Evolutionary conservation across 129 eudicot species (phyloP).

Genomic region (Saussurea involucrata): DNA sequence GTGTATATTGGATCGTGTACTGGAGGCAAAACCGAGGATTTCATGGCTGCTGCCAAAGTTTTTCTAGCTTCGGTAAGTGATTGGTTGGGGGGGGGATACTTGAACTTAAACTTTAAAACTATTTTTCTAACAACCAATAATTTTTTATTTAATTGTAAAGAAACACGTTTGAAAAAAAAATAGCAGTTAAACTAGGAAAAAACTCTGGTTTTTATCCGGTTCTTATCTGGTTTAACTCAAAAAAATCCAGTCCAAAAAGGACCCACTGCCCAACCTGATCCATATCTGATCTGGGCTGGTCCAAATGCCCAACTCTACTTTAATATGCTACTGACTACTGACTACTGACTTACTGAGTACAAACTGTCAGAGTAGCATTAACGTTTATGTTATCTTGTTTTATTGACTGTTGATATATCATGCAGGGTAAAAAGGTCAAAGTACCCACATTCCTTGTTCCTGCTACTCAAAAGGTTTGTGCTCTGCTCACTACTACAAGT

Average conservation of each 20-base stretch:
- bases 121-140: no score
- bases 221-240: no score
- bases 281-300: no score
- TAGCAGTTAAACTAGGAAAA: no score
- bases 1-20: slow-evolving; percentile 99
- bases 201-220: no score
- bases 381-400: not conserved
- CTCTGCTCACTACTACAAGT: not conserved
- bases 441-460: slow-evolving; percentile 98
- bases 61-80: slow-evolving; percentile 66
- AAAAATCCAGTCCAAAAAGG: no score
- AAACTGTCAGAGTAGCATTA: not conserved
- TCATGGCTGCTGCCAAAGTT: slow-evolving; percentile 92
- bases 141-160: no score
- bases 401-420: not conserved
- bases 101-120: no score
- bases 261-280: no score
- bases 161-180: no score
- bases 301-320: not conserved
- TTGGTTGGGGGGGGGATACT: no score
- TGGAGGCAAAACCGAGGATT: slow-evolving; percentile 97
- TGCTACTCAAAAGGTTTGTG: slow-evolving; percentile 93
- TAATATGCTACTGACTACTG: not conserved
- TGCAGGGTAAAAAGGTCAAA: slow-evolving; percentile 91
- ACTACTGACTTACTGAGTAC: not conserved